phyloP scores from a whole-genome alignment of 2,329 filamentous ascomycete species.

The Xylaria hypoxylon region DNA sequence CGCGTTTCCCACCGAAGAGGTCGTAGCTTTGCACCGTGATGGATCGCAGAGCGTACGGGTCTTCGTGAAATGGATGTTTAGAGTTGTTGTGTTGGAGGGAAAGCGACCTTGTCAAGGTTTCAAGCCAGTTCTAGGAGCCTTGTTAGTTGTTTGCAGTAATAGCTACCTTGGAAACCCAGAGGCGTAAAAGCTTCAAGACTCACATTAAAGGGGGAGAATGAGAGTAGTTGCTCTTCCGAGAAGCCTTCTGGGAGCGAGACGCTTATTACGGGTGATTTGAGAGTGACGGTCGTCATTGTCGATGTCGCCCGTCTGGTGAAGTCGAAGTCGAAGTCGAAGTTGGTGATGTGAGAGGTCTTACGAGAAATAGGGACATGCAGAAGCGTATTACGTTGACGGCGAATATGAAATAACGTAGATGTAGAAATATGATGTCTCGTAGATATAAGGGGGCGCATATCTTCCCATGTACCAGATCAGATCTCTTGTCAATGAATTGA shows the following conservation, averaged over 20 bases:
- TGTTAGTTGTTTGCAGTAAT: constrained; percentile 5
- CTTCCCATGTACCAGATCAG: background rate
- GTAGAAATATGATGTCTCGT: background rate
- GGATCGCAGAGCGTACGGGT: constrained; percentile 64
- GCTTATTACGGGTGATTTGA: constrained; percentile 54
- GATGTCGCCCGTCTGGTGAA: background rate
- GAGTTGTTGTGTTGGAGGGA: constrained; percentile 55
- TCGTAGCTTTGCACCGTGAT: constrained; percentile 67
- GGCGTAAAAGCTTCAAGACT: constrained; percentile 27
- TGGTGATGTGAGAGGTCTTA: constrained; percentile 2
- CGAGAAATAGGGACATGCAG: background rate
- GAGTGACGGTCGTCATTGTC: constrained; percentile 56
- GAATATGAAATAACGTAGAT: background rate
- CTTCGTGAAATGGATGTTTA: constrained; percentile 64
- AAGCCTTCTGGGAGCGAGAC: constrained; percentile 60
- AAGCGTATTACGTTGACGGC: background rate
- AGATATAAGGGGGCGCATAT: constrained; percentile 9
- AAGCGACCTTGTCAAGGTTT: constrained; percentile 60
- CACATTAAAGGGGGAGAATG: constrained; percentile 65
- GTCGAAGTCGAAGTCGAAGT: background rate
- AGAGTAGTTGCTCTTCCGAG: constrained; percentile 57
- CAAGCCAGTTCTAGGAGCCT: constrained; percentile 60
- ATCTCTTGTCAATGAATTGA: background rate
- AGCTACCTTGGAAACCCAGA: background rate
- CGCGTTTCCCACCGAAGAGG: constrained; percentile 58